Evolutionary conservation across 2,329 filamentous ascomycete species (phyloP), one percentile per base, ranked within the genome.

Genomic region (Biscogniauxia mediterranea): DNA sequence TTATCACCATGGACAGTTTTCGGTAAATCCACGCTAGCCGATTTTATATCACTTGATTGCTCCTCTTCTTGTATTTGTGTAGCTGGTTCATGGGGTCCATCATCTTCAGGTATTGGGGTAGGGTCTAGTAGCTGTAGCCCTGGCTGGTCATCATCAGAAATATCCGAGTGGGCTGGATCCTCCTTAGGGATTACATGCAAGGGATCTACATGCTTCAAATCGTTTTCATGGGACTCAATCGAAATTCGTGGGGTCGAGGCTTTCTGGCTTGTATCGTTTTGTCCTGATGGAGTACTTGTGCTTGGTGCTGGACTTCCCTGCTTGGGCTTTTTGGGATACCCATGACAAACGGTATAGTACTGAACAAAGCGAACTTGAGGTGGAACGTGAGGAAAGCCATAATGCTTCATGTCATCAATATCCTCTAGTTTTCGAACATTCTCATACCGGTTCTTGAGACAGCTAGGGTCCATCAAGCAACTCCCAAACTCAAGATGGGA

Each of bases 301-400:
- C 63, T 60, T 17, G 49, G 57, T 51, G 64, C 58, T 9, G 54
- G n/a, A 28, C 64, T 64, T 11, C 63, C 60, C 13, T 59, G 55
- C 65, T 80, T 79, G 15, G 74, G 74, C 59, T 75, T 73, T 67
- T 90, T 93, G 1, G 83, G 82, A 61, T 86, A 82, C 3, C 93
- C 93, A 9, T 89, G 89, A 66, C 90, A 93, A n/a, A 90, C 84
- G 1, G 93, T 96, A 72, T 94, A 97, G 73, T 96, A 97, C 72
- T 97, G 97, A 60, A 92, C 82, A 69, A 97, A 97, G 17, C 92
- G 84, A 11, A 95, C 85, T 57, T 89, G 81, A 2, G 80, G 78
- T 1, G 78, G 69, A 3, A 77, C 65, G 51, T 80, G 78, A 21
- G 71, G 65, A n/a, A 69, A 66, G 2, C 68, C 68, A 21, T 69